These are phyloP conservation scores for Trichoderma asperellum DNA, from an alignment of 2,329 filamentous ascomycete genomes.

Conservation along the genomic window DNA sequence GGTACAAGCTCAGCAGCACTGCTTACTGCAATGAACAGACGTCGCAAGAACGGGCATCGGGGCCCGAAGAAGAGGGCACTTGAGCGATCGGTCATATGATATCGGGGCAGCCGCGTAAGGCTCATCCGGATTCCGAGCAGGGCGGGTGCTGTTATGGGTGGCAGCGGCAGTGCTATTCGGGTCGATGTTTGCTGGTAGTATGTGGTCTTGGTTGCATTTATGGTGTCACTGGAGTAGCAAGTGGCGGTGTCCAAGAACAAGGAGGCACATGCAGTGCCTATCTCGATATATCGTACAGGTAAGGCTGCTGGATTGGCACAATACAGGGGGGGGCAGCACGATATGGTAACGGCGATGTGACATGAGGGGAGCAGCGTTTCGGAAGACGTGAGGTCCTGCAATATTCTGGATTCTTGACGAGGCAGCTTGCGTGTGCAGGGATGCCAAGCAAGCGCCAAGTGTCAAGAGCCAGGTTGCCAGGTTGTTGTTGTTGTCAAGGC, in stretches of 20 bases:
- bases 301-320: neutral
- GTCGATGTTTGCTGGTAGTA: no score
- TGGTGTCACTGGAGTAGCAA: neutral
- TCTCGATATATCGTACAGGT: neutral
- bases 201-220: neutral
- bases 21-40: neutral
- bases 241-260: neutral
- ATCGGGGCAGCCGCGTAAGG: slow-evolving; percentile 23
- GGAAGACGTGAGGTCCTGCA: slow-evolving; percentile 1
- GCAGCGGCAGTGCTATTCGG: no score
- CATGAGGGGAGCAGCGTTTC: slow-evolving; percentile 1
- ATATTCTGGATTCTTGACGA: neutral
- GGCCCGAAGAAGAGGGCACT: slow-evolving; percentile 17
- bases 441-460: no score
- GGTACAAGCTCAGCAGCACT: slow-evolving; percentile 4
- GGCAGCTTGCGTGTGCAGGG: neutral
- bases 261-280: neutral
- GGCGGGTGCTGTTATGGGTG: neutral
- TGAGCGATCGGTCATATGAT: slow-evolving; percentile 24
- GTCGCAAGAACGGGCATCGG: slow-evolving; percentile 18
- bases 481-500: no score
- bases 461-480: no score
- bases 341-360: neutral
- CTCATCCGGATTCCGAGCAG: slow-evolving; percentile 25
- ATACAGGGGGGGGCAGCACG: neutral